These are phyloP conservation scores for Penicillium hordei DNA, from an alignment of 2,329 filamentous ascomycete genomes.

Conservation along the genomic window DNA sequence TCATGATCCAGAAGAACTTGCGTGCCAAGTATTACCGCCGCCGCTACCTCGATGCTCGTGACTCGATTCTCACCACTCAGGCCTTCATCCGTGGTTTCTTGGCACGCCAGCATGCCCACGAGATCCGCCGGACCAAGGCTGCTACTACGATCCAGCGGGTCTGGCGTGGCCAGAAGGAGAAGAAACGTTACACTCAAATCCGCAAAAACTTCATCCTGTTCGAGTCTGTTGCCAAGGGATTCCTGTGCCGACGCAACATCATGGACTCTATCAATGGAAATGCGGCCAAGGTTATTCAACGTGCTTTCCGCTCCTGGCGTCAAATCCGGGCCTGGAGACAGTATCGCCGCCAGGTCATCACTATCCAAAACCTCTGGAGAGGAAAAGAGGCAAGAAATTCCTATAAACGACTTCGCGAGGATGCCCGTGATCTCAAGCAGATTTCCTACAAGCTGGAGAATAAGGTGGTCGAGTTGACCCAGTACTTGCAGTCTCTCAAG, in stretches of 20 bases:
- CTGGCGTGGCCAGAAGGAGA: slow-evolving; percentile 89
- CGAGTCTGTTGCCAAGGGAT: slow-evolving; percentile 89
- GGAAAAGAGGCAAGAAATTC: slow-evolving; percentile 75
- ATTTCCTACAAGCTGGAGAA: slow-evolving; percentile 99
- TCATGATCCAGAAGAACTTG: slow-evolving; percentile 98
- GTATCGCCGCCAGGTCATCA: slow-evolving; percentile 83
- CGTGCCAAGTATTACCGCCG: slow-evolving; percentile 92
- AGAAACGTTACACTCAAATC: slow-evolving; percentile 74
- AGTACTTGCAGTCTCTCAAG: slow-evolving; percentile 88
- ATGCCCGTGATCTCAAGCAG: slow-evolving; percentile 96
- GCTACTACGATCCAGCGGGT: slow-evolving; percentile 93
- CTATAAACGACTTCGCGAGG: slow-evolving; percentile 90
- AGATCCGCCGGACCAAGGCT: slow-evolving; percentile 78
- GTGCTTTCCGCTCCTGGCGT: slow-evolving; percentile 79
- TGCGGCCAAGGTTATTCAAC: slow-evolving; percentile 85
- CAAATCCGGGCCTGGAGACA: slow-evolving; percentile 80
- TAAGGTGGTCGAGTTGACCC: slow-evolving; percentile 98
- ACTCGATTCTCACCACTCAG: slow-evolving; percentile 78
- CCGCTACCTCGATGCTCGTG: slow-evolving; percentile 82
- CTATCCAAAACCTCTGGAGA: slow-evolving; percentile 91
- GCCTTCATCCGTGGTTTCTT: slow-evolving; percentile 73
- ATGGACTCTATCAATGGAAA: slow-evolving; percentile 93
- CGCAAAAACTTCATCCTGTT: slow-evolving; percentile 82
- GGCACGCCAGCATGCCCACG: slow-evolving; percentile 73
- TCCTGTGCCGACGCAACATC: slow-evolving; percentile 83